Conservation (phyloP, 192 early-diverging fungal genomes). For the Coemansia sp. region DNA sequence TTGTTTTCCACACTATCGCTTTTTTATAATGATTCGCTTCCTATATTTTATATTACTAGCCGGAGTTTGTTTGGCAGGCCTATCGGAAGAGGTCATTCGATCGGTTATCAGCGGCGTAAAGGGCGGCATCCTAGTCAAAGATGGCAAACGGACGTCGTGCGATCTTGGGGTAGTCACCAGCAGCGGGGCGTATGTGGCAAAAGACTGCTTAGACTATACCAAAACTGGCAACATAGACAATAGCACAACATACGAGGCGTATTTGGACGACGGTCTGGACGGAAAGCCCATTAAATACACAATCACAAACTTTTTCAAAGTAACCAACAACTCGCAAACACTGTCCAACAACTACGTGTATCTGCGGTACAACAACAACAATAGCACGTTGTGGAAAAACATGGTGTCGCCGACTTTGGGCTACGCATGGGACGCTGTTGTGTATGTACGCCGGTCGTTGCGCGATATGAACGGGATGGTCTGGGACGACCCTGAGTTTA, state of each 20-base stretch:
- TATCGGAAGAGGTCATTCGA: not conserved
- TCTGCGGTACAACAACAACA: not conserved
- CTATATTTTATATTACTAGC: too few relatives aligned
- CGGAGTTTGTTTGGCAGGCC: not conserved
- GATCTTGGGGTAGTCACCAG: conserved; percentile 12
- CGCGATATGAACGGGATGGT: conserved; percentile 1
- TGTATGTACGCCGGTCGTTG: not conserved
- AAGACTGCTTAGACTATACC: conserved; percentile 13
- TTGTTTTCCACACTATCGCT: too few relatives aligned
- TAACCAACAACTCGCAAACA: not conserved
- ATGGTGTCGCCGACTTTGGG: conserved; percentile 2
- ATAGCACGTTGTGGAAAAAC: not conserved
- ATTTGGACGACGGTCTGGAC: conserved; percentile 10
- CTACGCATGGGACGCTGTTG: not conserved
- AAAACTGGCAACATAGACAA: not conserved
- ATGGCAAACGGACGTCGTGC: conserved; percentile 14
- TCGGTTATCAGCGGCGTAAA: not conserved
- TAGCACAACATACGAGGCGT: conserved; percentile 9
- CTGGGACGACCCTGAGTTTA: conserved; percentile 1
- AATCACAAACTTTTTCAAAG: not conserved
- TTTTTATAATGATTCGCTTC: too few relatives aligned
- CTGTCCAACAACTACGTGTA: conserved; percentile 2
- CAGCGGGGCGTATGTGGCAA: not conserved
- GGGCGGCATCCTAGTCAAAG: not conserved
- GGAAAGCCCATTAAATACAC: conserved; percentile 6